Percentiles rank a stretch among this genome's conserved stretches.
These are phyloP conservation scores for Cytospora piceae DNA, from an alignment of 2,329 filamentous ascomycete genomes.

Conservation along the genomic window DNA sequence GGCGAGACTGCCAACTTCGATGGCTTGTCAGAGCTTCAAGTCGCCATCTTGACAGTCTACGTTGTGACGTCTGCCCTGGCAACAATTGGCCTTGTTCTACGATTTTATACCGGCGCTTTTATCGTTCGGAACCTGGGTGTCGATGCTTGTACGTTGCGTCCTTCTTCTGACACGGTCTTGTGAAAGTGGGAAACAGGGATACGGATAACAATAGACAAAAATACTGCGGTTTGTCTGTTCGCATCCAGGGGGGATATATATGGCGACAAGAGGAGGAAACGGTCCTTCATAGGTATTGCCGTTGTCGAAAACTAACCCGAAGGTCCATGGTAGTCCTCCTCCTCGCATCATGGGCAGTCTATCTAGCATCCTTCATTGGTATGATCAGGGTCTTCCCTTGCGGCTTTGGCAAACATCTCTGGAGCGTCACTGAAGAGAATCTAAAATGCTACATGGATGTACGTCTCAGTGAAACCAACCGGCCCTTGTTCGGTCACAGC, in stretches of 20 bases:
- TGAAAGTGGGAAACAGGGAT: neutral
- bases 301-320: neutral
- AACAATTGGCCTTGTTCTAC: constrained; percentile 18
- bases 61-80: constrained; percentile 24
- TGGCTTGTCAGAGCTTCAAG: constrained; percentile 25
- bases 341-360: constrained; percentile 28
- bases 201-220: neutral
- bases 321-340: constrained; percentile 20
- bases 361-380: constrained; percentile 26
- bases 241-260: neutral
- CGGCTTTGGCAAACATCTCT: constrained; percentile 29
- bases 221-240: neutral
- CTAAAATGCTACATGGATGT: constrained; percentile 27
- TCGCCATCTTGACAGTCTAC: constrained; percentile 24
- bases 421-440: constrained; percentile 24
- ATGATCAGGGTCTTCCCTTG: constrained; percentile 28
- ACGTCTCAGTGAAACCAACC: neutral
- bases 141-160: constrained; percentile 26
- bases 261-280: neutral
- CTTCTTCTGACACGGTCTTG: too few species aligned
- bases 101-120: constrained; percentile 23
- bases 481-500: neutral
- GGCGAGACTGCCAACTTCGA: constrained; percentile 22
- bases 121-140: constrained; percentile 24
- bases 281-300: neutral